Conservation (phyloP, 2,329 filamentous ascomycete species). For the Colletotrichum zoysiae region DNA sequence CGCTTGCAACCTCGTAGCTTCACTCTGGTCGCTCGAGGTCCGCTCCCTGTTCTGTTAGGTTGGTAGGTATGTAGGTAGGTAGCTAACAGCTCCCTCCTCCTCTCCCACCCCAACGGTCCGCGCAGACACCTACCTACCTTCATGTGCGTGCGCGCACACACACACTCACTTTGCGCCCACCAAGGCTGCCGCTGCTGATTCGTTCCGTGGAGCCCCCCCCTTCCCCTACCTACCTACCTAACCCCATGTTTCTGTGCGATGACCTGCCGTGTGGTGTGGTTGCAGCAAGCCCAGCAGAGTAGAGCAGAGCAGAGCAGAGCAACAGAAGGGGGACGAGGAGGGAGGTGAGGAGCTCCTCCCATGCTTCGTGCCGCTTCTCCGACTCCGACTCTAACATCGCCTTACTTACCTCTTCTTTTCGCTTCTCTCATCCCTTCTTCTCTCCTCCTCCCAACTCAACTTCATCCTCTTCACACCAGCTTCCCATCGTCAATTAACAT, state of each 20-base stretch:
- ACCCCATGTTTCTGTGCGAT: conserved; percentile 40
- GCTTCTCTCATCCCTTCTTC: conserved; percentile 25
- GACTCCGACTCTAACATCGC: conserved; percentile 32
- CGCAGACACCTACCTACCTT: not conserved
- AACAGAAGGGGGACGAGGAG: not conserved
- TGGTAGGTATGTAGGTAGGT: not conserved
- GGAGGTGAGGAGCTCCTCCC: conserved; percentile 12
- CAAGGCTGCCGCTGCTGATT: conserved; percentile 35
- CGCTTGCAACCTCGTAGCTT: conserved; percentile 27
- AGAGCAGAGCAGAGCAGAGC: conserved; percentile 16
- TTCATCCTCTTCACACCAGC: conserved; percentile 16
- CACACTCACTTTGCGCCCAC: not conserved
- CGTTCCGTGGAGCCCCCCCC: conserved; percentile 29
- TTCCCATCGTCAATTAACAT: conserved; percentile 25
- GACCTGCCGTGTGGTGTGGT: conserved; percentile 38
- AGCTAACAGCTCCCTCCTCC: not conserved
- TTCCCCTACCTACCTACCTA: not conserved
- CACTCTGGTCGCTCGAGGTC: conserved; percentile 21
- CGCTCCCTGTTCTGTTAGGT: conserved; percentile 19
- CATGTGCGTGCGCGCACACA: conserved; percentile 4
- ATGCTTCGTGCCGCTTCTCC: conserved; percentile 8
- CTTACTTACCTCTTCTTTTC: conserved; percentile 42
- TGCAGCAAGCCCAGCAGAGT: conserved; percentile 21
- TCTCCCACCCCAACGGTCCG: not conserved
- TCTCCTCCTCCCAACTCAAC: conserved; percentile 13